Evolutionary conservation across 1,139 yeast genomes (phyloP).

Genomic region (Pichia sp.): DNA sequence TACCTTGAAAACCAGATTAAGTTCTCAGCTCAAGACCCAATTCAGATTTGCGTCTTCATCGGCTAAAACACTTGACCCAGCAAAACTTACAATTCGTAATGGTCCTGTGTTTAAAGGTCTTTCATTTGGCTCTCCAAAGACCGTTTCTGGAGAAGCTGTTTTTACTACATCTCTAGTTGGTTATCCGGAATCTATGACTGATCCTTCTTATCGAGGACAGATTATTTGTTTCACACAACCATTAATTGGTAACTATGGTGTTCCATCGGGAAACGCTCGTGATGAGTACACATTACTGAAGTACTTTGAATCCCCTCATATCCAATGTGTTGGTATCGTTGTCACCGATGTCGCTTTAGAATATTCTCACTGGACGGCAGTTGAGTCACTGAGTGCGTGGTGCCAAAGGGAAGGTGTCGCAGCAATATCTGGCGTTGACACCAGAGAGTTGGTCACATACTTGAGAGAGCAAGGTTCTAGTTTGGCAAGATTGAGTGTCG

Average conservation of each 20-base stretch:
- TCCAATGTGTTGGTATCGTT: slow-evolving; percentile 93
- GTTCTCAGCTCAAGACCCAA: slow-evolving; percentile 1
- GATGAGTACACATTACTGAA: slow-evolving; percentile 83
- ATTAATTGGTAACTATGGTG: slow-evolving; percentile 95
- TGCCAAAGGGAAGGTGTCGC: slow-evolving; percentile 95
- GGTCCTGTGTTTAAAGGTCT: slow-evolving; percentile 93
- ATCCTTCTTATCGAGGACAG: slow-evolving; percentile 95
- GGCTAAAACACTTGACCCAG: slow-evolving; percentile 53
- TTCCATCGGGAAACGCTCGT: slow-evolving; percentile 74
- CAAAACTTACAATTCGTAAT: slow-evolving; percentile 84
- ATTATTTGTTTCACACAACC: slow-evolving; percentile 96
- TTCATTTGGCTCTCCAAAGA: slow-evolving; percentile 91
- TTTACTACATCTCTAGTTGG: slow-evolving; percentile 97
- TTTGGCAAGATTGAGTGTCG: slow-evolving; percentile 82
- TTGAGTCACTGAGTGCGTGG: slow-evolving; percentile 92
- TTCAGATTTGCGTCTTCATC: slow-evolving; percentile 2
- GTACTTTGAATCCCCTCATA: slow-evolving; percentile 85
- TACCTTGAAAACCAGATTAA: slow-evolving; percentile 8
- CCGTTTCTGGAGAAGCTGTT: slow-evolving; percentile 94
- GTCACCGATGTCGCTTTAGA: slow-evolving; percentile 94
- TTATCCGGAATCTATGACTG: slow-evolving; percentile 98
- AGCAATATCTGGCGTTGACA: slow-evolving; percentile 95
- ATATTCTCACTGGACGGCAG: slow-evolving; percentile 98
- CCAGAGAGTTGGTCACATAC: slow-evolving; percentile 87
- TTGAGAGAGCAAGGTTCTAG: slow-evolving; percentile 96